A percentile compares a stretch with the other conserved stretches of the same genome.
These are phyloP conservation scores for Trapa bicornis DNA, from an alignment of 345 rosid genomes.

Conservation along the genomic window DNA sequence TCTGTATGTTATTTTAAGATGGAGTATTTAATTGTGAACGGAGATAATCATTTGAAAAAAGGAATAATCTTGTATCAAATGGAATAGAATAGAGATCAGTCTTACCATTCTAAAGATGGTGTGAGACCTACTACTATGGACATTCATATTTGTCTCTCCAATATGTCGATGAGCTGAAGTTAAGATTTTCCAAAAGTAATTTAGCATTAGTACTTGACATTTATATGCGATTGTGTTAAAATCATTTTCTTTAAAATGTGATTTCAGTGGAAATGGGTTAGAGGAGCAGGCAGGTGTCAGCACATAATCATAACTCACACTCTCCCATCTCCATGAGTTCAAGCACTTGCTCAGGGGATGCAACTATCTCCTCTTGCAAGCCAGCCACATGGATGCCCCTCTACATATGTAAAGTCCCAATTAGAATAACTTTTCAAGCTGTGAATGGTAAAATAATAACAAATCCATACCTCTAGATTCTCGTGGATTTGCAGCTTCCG, in stretches of 20 bases:
- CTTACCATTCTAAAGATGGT: conserved; percentile 95
- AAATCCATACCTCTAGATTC: conserved; percentile 49
- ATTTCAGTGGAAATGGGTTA: neutral
- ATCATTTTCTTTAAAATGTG: neutral
- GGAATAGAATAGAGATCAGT: conserved; percentile 2
- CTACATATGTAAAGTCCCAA: conserved; percentile 16
- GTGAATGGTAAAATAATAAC: neutral
- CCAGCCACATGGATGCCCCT: conserved; percentile 96
- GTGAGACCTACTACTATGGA: conserved; percentile 88
- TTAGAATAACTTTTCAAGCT: neutral
- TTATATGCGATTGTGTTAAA: neutral
- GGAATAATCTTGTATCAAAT: neutral
- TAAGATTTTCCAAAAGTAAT: neutral
- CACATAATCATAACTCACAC: conserved; percentile 26
- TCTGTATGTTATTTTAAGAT: conserved; percentile 27
- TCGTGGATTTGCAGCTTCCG: conserved; percentile 90
- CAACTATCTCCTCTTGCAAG: conserved; percentile 84
- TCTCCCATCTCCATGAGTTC: conserved; percentile 88
- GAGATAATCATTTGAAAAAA: conserved; percentile 6
- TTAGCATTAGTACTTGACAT: neutral
- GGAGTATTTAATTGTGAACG: conserved; percentile 6
- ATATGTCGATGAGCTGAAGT: conserved; percentile 85
- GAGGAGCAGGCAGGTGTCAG: neutral
- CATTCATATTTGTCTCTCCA: conserved; percentile 93
- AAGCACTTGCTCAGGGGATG: conserved; percentile 83